phyloP scores from a whole-genome alignment of 2,329 filamentous ascomycete genomes.

The Alternaria metachromatica region DNA sequence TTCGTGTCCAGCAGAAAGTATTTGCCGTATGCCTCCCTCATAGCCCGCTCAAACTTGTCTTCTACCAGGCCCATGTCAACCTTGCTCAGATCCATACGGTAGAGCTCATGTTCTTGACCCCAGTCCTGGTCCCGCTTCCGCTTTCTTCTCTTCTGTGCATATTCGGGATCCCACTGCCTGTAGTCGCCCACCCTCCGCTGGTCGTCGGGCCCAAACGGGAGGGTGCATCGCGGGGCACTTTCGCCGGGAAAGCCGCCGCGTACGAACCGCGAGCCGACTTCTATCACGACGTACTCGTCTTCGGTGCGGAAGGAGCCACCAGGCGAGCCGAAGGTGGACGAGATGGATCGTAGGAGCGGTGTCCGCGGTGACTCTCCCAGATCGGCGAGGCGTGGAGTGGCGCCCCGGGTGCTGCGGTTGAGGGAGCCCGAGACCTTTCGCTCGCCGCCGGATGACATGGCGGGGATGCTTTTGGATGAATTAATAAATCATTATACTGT shows the following conservation, averaged over 20 bases:
- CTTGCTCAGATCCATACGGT: constrained; percentile 74
- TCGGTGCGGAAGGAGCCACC: constrained; percentile 62
- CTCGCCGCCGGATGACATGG: constrained; percentile 32
- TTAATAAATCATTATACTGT: not conserved
- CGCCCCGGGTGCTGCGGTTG: constrained; percentile 37
- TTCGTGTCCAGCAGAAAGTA: constrained; percentile 75
- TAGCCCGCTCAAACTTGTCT: constrained; percentile 83
- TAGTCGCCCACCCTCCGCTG: constrained; percentile 83
- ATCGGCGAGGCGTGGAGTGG: constrained; percentile 44
- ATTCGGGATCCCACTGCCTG: constrained; percentile 68
- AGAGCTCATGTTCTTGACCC: constrained; percentile 74
- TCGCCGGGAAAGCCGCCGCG: constrained; percentile 89
- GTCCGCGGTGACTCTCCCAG: constrained; percentile 47
- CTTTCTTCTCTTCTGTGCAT: constrained; percentile 58
- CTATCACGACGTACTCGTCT: constrained; percentile 86
- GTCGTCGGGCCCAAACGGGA: constrained; percentile 76
- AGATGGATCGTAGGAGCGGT: constrained; percentile 66
- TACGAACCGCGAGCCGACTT: constrained; percentile 80
- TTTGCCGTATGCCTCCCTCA: constrained; percentile 83
- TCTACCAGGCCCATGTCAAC: constrained; percentile 80
- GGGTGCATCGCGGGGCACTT: constrained; percentile 71
- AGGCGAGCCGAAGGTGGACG: constrained; percentile 64
- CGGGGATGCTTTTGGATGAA: not conserved
- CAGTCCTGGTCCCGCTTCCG: constrained; percentile 61
- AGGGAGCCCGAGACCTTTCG: constrained; percentile 42